These are phyloP conservation scores for Daldinia childiae DNA, from an alignment of 495 filamentous ascomycete species.

Conservation along the genomic window DNA sequence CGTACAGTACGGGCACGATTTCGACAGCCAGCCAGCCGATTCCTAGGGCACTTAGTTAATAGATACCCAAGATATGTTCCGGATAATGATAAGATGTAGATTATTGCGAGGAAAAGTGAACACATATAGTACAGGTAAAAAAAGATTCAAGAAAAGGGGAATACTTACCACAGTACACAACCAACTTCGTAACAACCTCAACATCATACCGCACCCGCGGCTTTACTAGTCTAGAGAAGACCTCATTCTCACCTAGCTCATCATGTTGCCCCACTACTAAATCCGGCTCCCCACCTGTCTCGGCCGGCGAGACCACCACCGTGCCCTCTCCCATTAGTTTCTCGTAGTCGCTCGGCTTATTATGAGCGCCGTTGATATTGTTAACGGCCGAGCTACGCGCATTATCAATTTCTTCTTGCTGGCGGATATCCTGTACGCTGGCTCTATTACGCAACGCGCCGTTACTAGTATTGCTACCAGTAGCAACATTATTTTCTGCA, in stretches of 20 bases:
- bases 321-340: conserved; percentile 72
- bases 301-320: conserved; percentile 51
- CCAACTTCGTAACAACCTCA: conserved; percentile 94
- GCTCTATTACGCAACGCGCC: conserved; percentile 23
- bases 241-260: conserved; percentile 73
- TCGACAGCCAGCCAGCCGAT: conserved; percentile 80
- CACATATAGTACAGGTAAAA: not conserved
- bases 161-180: conserved; percentile 88
- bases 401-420: conserved; percentile 22
- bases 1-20: conserved; percentile 71
- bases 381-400: not conserved
- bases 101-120: not conserved
- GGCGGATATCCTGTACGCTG: conserved; percentile 30
- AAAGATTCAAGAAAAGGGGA: not conserved
- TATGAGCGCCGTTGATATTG: not conserved
- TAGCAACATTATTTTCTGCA: not conserved
- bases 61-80: not conserved
- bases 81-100: not conserved
- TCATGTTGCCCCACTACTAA: conserved; percentile 55
- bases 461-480: conserved; percentile 28
- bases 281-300: conserved; percentile 48
- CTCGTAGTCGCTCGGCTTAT: conserved; percentile 67
- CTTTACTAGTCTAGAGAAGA: conserved; percentile 85
- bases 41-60: conserved; percentile 52
- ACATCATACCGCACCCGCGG: conserved; percentile 95